Evolutionary conservation across 768 basidiomycete species (phyloP).

Genomic region (Russula ochroleuca): DNA sequence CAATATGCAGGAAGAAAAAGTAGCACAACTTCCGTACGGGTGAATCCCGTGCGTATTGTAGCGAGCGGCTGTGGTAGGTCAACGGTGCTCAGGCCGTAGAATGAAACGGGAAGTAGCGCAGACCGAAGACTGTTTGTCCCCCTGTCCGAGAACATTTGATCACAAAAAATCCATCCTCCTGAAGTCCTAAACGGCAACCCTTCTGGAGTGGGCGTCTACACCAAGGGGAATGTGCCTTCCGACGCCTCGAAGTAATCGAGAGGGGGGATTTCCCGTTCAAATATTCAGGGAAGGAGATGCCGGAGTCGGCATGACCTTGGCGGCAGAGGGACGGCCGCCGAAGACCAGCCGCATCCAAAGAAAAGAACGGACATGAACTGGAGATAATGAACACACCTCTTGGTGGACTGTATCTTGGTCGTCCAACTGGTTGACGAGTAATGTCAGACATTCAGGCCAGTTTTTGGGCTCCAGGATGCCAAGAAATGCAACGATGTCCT

Average conservation of each 20-base stretch:
- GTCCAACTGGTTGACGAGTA: slow-evolving; percentile 78
- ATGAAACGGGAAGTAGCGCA: neutral
- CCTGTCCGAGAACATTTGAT: neutral
- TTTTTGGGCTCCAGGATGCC: slow-evolving; percentile 83
- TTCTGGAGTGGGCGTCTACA: neutral
- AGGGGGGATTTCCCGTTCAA: neutral
- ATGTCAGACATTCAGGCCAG: slow-evolving; percentile 93
- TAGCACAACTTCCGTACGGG: neutral
- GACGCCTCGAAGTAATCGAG: slow-evolving; percentile 1
- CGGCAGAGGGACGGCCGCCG: neutral
- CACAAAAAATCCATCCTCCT: neutral
- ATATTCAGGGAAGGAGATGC: neutral
- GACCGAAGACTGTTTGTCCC: neutral
- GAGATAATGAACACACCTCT: slow-evolving; percentile 57
- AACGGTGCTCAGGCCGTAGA: slow-evolving; percentile 3
- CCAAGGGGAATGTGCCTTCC: neutral
- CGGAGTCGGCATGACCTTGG: neutral
- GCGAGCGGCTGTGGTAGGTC: neutral
- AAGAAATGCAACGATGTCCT: slow-evolving; percentile 87
- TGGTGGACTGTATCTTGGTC: slow-evolving; percentile 68
- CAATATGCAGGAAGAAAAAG: neutral
- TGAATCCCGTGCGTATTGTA: neutral
- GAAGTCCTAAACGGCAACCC: neutral
- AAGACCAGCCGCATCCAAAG: neutral
- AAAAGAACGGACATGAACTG: neutral